These are phyloP conservation scores for Peronospora belbahrii DNA, from an alignment of 352 stramenopile genomes.

Conservation along the genomic window DNA sequence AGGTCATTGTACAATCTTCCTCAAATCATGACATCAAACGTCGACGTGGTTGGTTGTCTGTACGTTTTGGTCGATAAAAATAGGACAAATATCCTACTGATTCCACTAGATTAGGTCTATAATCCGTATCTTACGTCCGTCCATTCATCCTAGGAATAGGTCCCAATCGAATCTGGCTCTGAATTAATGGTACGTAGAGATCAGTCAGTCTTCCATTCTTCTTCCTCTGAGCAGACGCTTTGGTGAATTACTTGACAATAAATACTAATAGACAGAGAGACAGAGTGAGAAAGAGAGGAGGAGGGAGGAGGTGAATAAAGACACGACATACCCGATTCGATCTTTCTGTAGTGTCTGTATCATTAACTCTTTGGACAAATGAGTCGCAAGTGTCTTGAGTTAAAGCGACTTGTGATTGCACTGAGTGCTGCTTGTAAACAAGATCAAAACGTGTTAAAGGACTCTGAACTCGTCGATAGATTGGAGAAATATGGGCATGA, in stretches of 20 bases:
- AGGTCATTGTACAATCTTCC: too few relatives aligned
- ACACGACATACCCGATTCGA: too few relatives aligned
- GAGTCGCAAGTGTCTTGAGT: slow-evolving; percentile 25
- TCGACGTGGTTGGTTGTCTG: too few relatives aligned
- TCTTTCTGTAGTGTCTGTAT: background rate
- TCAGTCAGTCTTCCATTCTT: slow-evolving; percentile 17
- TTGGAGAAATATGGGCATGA: slow-evolving; percentile 47
- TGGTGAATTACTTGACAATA: too few relatives aligned
- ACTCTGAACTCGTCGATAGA: slow-evolving; percentile 52
- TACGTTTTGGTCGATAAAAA: too few relatives aligned
- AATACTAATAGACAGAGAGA: background rate
- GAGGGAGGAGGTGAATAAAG: slow-evolving; percentile 1
- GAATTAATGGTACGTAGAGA: slow-evolving; percentile 16
- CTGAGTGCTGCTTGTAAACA: slow-evolving; percentile 51
- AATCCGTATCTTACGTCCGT: background rate
- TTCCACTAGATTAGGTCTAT: too few relatives aligned
- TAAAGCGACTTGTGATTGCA: slow-evolving; percentile 42
- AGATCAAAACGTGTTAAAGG: slow-evolving; percentile 61
- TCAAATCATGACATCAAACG: too few relatives aligned
- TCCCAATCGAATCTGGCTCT: background rate
- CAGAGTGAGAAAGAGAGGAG: background rate
- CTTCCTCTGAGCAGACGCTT: slow-evolving; percentile 12
- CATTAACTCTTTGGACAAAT: too few relatives aligned
- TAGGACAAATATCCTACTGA: too few relatives aligned
- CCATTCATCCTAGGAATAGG: background rate